phyloP scores from a whole-genome alignment of 2,329 filamentous ascomycete genomes.

The Hypoxylon sp. region DNA sequence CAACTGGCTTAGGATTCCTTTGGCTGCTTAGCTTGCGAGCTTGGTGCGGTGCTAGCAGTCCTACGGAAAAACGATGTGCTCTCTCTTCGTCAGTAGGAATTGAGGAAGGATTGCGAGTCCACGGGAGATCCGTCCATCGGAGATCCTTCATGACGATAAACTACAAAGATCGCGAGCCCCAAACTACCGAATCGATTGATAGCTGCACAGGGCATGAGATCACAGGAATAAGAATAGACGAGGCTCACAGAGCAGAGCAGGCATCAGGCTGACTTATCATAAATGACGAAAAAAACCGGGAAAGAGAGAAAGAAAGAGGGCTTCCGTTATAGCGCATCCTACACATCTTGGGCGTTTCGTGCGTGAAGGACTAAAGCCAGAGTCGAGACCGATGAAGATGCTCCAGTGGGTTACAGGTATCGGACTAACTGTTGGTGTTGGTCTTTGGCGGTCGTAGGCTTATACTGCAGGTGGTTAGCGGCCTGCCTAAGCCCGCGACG shows the following conservation, averaged over 20 bases:
- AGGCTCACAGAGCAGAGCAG: slow-evolving; percentile 6
- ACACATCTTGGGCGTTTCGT: not conserved
- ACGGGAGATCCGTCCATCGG: slow-evolving; percentile 17
- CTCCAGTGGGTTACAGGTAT: too few species aligned
- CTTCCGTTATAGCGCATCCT: not conserved
- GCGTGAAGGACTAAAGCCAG: not conserved
- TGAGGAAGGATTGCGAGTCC: slow-evolving; percentile 11
- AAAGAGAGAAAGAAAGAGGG: not conserved
- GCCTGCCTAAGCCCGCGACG: slow-evolving; percentile 8
- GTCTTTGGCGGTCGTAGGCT: not conserved
- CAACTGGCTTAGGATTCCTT: slow-evolving; percentile 8
- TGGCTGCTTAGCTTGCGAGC: not conserved
- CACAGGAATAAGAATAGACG: not conserved
- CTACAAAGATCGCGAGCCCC: slow-evolving; percentile 12
- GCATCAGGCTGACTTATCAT: slow-evolving; percentile 11
- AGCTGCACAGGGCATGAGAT: not conserved
- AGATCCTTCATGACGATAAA: slow-evolving; percentile 28
- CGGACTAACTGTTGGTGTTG: slow-evolving; percentile 18
- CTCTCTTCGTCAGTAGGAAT: slow-evolving; percentile 8
- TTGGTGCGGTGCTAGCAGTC: slow-evolving; percentile 7
- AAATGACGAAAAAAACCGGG: too few species aligned
- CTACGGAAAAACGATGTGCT: slow-evolving; percentile 1
- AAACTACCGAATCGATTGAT: not conserved
- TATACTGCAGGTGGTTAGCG: slow-evolving; percentile 1
- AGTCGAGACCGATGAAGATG: slow-evolving; percentile 19